Evolutionary conservation across 306 rosid genomes (phyloP).

Genomic region (Mimosa bimucronata): DNA sequence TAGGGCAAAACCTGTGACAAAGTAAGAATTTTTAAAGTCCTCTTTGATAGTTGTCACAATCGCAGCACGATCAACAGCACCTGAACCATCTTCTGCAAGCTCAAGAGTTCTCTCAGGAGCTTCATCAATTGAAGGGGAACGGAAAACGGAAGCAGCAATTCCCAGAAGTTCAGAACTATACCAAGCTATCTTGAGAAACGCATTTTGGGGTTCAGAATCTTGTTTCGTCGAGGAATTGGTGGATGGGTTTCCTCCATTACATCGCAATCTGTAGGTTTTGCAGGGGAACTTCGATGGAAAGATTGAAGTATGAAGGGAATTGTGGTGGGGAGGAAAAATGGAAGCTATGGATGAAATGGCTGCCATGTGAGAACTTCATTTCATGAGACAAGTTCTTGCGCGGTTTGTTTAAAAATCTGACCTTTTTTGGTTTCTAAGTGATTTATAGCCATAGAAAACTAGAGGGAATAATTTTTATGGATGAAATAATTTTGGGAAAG

Average conservation of each 20-base stretch:
- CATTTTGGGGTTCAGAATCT: conserved; percentile 59
- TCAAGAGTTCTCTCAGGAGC: conserved; percentile 49
- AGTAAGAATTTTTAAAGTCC: conserved; percentile 62
- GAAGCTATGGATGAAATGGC: conserved; percentile 45
- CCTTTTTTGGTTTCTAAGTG: neutral
- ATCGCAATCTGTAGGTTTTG: conserved; percentile 47
- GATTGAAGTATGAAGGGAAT: conserved; percentile 15
- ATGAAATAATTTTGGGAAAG: neutral
- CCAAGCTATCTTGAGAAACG: conserved; percentile 83
- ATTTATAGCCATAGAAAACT: conserved; percentile 42
- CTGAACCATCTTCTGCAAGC: conserved; percentile 48
- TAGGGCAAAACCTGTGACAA: conserved; percentile 55
- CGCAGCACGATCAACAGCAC: conserved; percentile 58
- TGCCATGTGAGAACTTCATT: conserved; percentile 40
- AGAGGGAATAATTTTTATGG: neutral
- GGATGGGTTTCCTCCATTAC: conserved; percentile 53
- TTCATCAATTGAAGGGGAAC: conserved; percentile 49
- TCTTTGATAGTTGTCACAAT: conserved; percentile 55
- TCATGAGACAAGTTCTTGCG: neutral
- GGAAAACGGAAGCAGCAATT: conserved; percentile 78
- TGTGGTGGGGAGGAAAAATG: conserved; percentile 36
- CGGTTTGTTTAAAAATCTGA: conserved; percentile 41
- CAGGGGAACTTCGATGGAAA: conserved; percentile 40
- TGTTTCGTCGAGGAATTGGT: conserved; percentile 40
- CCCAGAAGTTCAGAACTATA: conserved; percentile 89